Conservation (phyloP, 495 filamentous ascomycete genomes). For the Aspergillus olivimuriae region DNA sequence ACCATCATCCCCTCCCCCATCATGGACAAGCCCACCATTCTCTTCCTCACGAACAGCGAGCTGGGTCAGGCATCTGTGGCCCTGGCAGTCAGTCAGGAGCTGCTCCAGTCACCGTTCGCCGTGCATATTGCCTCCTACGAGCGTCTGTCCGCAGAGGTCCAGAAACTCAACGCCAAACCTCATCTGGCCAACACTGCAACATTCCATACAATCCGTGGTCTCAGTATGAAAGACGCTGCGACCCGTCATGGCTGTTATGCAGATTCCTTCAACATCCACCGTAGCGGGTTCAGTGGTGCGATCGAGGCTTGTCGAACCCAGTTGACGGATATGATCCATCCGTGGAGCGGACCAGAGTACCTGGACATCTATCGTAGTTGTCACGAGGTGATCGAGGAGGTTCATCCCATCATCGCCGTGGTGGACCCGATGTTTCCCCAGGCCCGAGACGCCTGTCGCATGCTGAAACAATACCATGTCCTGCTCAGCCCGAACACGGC, state of each 20-base stretch:
- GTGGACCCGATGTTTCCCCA: constrained; percentile 35
- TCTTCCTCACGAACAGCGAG: constrained; percentile 43
- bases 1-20: no score
- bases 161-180: constrained; percentile 10
- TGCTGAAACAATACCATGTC: constrained; percentile 13
- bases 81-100: constrained; percentile 37
- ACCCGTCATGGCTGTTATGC: not conserved
- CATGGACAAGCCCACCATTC: constrained; percentile 17
- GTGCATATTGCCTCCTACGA: constrained; percentile 44
- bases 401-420: constrained; percentile 31
- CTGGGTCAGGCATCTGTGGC: constrained; percentile 38
- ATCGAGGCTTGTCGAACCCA: constrained; percentile 10
- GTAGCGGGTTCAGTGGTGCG: constrained; percentile 18
- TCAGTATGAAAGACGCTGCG: constrained; percentile 20
- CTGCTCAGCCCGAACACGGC: constrained; percentile 32
- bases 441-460: constrained; percentile 35
- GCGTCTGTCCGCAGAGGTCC: constrained; percentile 16
- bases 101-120: constrained; percentile 26
- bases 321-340: constrained; percentile 11
- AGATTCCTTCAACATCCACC: constrained; percentile 9
- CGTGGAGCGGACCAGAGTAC: constrained; percentile 35
- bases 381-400: constrained; percentile 21
- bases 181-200: constrained; percentile 1
- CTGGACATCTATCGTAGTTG: constrained; percentile 28
- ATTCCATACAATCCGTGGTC: constrained; percentile 28